Conservation (phyloP, 1,284 basidiomycete genomes). For the Cutaneotrichosporon sp. region DNA sequence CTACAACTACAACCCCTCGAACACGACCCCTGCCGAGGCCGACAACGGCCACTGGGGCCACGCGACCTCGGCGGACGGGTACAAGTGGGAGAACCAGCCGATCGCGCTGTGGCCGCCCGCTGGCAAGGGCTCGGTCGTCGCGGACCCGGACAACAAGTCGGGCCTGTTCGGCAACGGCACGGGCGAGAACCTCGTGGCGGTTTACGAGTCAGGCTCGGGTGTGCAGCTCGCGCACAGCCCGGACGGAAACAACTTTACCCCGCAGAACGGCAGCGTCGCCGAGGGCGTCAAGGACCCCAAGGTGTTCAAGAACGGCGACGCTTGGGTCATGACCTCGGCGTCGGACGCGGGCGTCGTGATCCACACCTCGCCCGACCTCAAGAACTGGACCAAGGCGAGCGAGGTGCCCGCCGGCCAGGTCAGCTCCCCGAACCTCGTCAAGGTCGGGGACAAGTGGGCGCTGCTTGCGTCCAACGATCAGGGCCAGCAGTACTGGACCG, state of each 20-base stretch:
- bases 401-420: conserved; percentile 47
- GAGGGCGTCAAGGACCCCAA: conserved; percentile 56
- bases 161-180: conserved; percentile 38
- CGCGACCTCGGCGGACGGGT: conserved; percentile 54
- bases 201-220: conserved; percentile 46
- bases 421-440: conserved; percentile 50
- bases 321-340: conserved; percentile 55
- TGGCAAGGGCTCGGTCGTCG: conserved; percentile 52
- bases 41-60: conserved; percentile 57
- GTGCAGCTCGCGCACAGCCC: conserved; percentile 33
- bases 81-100: conserved; percentile 54
- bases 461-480: conserved; percentile 41
- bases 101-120: conserved; percentile 47
- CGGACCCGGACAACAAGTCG: conserved; percentile 55
- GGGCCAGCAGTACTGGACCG: conserved; percentile 52
- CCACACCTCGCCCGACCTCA: conserved; percentile 52
- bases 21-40: conserved; percentile 46
- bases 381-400: conserved; percentile 51
- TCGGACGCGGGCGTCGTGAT: conserved; percentile 52
- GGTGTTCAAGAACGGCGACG: conserved; percentile 51
- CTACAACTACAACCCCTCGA: conserved; percentile 55
- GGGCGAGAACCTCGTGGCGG: conserved; percentile 52
- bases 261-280: conserved; percentile 31
- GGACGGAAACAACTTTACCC: conserved; percentile 54
- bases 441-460: conserved; percentile 37